A percentile compares a stretch with the other conserved stretches of the same genome.
phyloP scores from a whole-genome alignment of 2,329 filamentous ascomycete species.

The Aspergillus fumigatiaffinis region DNA sequence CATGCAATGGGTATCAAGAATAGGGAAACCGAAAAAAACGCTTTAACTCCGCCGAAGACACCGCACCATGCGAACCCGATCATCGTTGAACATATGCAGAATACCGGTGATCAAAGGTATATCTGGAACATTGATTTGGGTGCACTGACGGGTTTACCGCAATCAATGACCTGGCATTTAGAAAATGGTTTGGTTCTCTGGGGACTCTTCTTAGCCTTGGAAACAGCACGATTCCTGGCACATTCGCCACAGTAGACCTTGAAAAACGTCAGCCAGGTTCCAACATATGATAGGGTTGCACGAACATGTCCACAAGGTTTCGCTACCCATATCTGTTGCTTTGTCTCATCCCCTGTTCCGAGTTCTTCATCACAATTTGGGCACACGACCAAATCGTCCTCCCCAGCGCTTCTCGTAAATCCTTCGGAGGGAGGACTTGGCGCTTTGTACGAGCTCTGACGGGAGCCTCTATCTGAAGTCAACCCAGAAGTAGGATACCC shows the following conservation, averaged over 20 bases:
- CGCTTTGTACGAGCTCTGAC: slow-evolving; percentile 50
- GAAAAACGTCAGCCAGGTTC: slow-evolving; percentile 5
- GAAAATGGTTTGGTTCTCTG: slow-evolving; percentile 39
- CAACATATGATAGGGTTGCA: slow-evolving; percentile 12
- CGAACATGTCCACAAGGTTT: slow-evolving; percentile 89
- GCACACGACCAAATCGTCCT: slow-evolving; percentile 73
- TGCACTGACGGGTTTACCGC: slow-evolving; percentile 36
- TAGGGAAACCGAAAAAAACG: slow-evolving; percentile 7
- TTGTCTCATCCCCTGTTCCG: slow-evolving; percentile 64
- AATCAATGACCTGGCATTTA: slow-evolving; percentile 42
- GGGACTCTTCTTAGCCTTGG: slow-evolving; percentile 31
- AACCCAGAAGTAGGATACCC: slow-evolving; percentile 45
- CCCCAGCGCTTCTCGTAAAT: slow-evolving; percentile 72
- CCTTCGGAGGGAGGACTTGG: slow-evolving; percentile 66
- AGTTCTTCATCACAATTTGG: slow-evolving; percentile 84
- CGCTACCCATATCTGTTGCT: slow-evolving; percentile 88
- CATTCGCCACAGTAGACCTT: slow-evolving; percentile 50
- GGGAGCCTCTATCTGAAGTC: slow-evolving; percentile 25
- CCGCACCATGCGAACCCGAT: slow-evolving; percentile 12
- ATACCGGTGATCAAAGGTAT: slow-evolving; percentile 36
- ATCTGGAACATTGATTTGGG: slow-evolving; percentile 45
- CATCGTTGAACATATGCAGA: slow-evolving; percentile 15
- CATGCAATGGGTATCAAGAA: slow-evolving; percentile 6
- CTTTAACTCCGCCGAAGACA: slow-evolving; percentile 9
- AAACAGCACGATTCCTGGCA: slow-evolving; percentile 36